Conservation (phyloP, 75 land plant species). For the Ceratopteris richardii region DNA sequence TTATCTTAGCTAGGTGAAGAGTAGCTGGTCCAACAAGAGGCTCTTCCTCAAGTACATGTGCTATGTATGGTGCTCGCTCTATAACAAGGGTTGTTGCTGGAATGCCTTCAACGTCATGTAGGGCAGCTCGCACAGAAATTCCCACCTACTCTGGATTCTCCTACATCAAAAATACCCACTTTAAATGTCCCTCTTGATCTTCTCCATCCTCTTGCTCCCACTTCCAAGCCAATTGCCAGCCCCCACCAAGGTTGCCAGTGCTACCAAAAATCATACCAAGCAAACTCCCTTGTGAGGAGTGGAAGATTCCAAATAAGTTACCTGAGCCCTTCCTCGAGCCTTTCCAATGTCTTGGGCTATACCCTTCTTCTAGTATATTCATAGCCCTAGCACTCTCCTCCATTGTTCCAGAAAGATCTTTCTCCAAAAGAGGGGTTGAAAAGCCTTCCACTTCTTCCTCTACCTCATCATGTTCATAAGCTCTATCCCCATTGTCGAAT, state of each 20-base stretch:
- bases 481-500: not conserved
- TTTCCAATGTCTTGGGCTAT: too few relatives aligned
- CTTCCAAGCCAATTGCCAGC: too few relatives aligned
- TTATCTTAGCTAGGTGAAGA: too few relatives aligned
- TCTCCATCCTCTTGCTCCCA: too few relatives aligned
- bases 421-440: not conserved
- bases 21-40: too few relatives aligned
- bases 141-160: slow-evolving; percentile 13
- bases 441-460: not conserved
- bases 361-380: not conserved
- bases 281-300: slow-evolving; percentile 10
- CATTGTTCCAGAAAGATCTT: not conserved
- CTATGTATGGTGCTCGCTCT: too few relatives aligned
- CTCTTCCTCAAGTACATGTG: too few relatives aligned
- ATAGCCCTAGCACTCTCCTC: too few relatives aligned
- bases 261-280: slow-evolving; percentile 21
- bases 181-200: too few relatives aligned
- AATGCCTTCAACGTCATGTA: not conserved
- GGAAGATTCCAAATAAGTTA: not conserved
- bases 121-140: not conserved
- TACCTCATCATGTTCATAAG: not conserved
- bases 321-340: not conserved
- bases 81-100: too few relatives aligned
- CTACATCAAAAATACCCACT: too few relatives aligned
- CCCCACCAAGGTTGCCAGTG: slow-evolving; percentile 27